Conservation (phyloP, 176 grass and related monocot species). For the Oryza officinalis region DNA sequence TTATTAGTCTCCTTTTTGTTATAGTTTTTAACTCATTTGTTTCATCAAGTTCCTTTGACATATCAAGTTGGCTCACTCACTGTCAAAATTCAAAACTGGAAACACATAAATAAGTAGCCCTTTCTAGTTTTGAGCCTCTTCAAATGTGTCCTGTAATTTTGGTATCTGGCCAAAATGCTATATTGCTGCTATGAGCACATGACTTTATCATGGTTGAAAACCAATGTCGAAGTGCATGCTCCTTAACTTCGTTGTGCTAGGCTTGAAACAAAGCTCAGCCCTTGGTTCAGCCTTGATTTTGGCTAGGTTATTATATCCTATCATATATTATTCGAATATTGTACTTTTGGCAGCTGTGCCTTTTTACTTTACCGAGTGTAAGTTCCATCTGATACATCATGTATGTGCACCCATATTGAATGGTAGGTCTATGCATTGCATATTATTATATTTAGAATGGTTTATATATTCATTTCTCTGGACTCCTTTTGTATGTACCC, state of each 20-base stretch:
- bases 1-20: slow-evolving; percentile 19
- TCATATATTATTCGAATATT: slow-evolving; percentile 8
- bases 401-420: not conserved
- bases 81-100: slow-evolving; percentile 18
- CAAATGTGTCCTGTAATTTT: slow-evolving; percentile 24
- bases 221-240: slow-evolving; percentile 12
- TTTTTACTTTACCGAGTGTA: slow-evolving; percentile 11
- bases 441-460: slow-evolving; percentile 20
- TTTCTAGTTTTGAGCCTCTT: slow-evolving; percentile 20
- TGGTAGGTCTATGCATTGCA: not conserved
- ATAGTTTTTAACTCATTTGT: not conserved
- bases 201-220: slow-evolving; percentile 25
- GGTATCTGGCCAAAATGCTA: slow-evolving; percentile 14
- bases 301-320: not conserved
- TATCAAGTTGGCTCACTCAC: slow-evolving; percentile 9
- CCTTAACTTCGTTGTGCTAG: not conserved
- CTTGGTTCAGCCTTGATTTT: slow-evolving; percentile 21
- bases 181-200: slow-evolving; percentile 23
- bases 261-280: slow-evolving; percentile 23
- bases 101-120: not conserved
- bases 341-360: slow-evolving; percentile 8
- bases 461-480: slow-evolving; percentile 19
- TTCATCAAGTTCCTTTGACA: slow-evolving; percentile 25
- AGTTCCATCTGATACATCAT: slow-evolving; percentile 1
- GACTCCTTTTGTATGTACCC: slow-evolving; percentile 6